Conservation (phyloP, 78 protist genomes). For the Tieghemostelium lacteum region DNA sequence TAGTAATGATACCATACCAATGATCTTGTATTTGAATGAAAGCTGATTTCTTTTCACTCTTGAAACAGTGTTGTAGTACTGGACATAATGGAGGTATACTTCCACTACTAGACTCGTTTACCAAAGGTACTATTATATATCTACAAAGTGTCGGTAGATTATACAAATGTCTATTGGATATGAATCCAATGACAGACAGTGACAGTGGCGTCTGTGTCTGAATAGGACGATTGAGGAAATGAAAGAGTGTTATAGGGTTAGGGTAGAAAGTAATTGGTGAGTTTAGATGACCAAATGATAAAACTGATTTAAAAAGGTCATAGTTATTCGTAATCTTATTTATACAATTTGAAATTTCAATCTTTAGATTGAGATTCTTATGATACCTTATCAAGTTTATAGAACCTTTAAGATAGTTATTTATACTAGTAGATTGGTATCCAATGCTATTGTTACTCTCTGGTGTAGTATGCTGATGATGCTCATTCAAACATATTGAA, state of each 20-base stretch:
- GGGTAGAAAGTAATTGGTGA: conserved; percentile 61
- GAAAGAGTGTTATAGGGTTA: conserved; percentile 11
- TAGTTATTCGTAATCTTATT: conserved; percentile 6
- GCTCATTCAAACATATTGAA: conserved; percentile 21
- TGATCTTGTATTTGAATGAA: conserved; percentile 9
- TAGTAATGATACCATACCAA: conserved; percentile 48
- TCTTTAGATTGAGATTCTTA: neutral
- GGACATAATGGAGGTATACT: conserved; percentile 51
- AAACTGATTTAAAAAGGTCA: conserved; percentile 15
- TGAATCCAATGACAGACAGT: conserved; percentile 31
- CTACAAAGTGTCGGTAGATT: conserved; percentile 21
- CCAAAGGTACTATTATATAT: conserved; percentile 34
- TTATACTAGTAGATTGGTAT: neutral
- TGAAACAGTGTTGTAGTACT: conserved; percentile 20
- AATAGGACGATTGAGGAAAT: neutral
- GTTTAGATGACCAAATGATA: conserved; percentile 54
- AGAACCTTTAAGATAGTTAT: neutral
- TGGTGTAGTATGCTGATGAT: neutral
- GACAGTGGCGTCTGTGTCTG: neutral
- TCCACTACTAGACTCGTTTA: conserved; percentile 1
- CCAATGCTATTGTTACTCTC: neutral
- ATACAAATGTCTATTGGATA: conserved; percentile 11
- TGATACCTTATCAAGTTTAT: neutral
- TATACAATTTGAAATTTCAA: neutral
- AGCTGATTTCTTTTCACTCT: conserved; percentile 32